Evolutionary conservation across 1,284 basidiomycete genomes (phyloP).

Genomic region (Austroboletus niveus): DNA sequence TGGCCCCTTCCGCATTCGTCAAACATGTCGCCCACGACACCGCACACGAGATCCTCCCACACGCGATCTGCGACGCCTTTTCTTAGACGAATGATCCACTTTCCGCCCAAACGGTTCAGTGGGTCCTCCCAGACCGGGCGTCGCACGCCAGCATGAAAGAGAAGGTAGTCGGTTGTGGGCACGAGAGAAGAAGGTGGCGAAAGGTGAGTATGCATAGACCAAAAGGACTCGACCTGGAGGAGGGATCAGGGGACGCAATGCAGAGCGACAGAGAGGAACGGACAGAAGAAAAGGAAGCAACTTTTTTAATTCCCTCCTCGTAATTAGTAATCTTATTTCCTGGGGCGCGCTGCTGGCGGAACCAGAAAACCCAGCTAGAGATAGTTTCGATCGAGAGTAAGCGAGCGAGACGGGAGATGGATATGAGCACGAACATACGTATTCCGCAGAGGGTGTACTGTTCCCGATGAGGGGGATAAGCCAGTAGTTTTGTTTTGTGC

Average conservation of each 20-base stretch:
- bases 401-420: constrained; percentile 9
- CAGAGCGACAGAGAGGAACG: constrained; percentile 25
- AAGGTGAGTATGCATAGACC: constrained; percentile 81
- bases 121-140: constrained; percentile 92
- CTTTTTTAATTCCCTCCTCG: constrained; percentile 85
- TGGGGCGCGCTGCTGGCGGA: constrained; percentile 77
- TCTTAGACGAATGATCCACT: constrained; percentile 86
- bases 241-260: constrained; percentile 6
- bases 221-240: constrained; percentile 74
- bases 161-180: constrained; percentile 81
- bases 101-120: constrained; percentile 82
- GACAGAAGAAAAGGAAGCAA: constrained; percentile 75
- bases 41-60: constrained; percentile 81
- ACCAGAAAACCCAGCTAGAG: constrained; percentile 81
- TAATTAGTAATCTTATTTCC: constrained; percentile 80
- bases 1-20: constrained; percentile 49
- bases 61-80: constrained; percentile 80
- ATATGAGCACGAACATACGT: constrained; percentile 65
- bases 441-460: constrained; percentile 72
- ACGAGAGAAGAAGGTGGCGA: constrained; percentile 68
- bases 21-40: constrained; percentile 78
- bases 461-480: constrained; percentile 16
- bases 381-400: constrained; percentile 13
- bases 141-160: constrained; percentile 79
- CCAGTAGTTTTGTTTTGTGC: constrained; percentile 20